A percentile compares a stretch with the other conserved stretches of the same genome.
Evolutionary conservation across 2,329 filamentous ascomycete species (phyloP).

Genomic region (Fusarium nematophilum): DNA sequence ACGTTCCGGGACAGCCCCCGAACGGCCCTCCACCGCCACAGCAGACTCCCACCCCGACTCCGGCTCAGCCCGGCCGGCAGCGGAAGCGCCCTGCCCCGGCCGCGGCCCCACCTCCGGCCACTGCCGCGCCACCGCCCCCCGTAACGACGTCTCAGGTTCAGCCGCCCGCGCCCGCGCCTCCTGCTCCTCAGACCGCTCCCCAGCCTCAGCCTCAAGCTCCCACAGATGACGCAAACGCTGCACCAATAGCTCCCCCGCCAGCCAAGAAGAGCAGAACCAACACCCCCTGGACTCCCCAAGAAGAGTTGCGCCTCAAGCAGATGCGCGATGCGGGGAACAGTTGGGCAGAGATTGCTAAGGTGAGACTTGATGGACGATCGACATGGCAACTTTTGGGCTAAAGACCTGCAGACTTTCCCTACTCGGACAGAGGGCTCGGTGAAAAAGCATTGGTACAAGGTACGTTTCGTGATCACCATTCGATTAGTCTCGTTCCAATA

Average conservation of each 20-base stretch:
- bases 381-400: conserved; percentile 8
- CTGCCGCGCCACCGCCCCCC: conserved; percentile 48
- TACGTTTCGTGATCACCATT: conserved; percentile 53
- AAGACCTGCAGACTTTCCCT: conserved; percentile 81
- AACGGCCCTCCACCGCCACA: conserved; percentile 48
- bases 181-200: conserved; percentile 45
- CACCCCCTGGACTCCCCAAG: conserved; percentile 95
- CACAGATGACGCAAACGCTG: conserved; percentile 47
- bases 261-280: conserved; percentile 97
- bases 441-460: conserved; percentile 99
- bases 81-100: conserved; percentile 57
- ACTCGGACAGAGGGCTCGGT: conserved; percentile 95
- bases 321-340: conserved; percentile 94
- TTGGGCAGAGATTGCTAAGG: conserved; percentile 99
- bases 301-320: conserved; percentile 90
- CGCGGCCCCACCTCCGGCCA: conserved; percentile 53
- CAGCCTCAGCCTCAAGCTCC: conserved; percentile 45
- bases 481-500: neutral
- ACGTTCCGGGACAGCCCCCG: conserved; percentile 55
- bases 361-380: conserved; percentile 62
- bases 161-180: conserved; percentile 45
- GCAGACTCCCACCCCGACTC: conserved; percentile 53
- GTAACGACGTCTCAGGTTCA: conserved; percentile 49
- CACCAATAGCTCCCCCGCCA: conserved; percentile 60
- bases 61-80: conserved; percentile 52